Percentiles rank a stretch among this genome's conserved stretches.
Conservation (phyloP, 805 yeast genomes). For the Candida oleophila region DNA sequence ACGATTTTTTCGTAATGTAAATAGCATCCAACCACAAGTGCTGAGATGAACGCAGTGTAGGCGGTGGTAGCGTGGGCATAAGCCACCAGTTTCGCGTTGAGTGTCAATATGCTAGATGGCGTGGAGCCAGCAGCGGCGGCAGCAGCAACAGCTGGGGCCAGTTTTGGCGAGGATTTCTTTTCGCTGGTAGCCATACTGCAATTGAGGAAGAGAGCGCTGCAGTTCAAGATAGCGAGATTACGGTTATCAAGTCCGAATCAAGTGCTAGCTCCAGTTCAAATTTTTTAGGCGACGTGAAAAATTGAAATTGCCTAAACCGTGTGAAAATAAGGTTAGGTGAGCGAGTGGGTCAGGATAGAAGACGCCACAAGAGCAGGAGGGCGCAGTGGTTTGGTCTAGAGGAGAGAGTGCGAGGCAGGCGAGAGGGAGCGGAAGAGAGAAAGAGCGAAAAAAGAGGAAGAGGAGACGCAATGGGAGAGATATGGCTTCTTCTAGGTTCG, state of each 20-base stretch:
- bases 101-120: constrained; percentile 11
- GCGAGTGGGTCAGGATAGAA: not conserved
- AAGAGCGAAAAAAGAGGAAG: not conserved
- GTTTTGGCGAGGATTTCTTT: not conserved
- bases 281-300: too few species aligned
- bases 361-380: not conserved
- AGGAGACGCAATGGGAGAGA: too few species aligned
- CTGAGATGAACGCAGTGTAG: constrained; percentile 68
- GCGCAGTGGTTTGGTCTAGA: not conserved
- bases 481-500: too few species aligned
- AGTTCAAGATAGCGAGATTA: not conserved
- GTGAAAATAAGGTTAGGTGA: not conserved
- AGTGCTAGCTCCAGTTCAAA: too few species aligned
- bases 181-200: not conserved
- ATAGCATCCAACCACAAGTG: constrained; percentile 69
- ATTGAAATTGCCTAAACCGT: too few species aligned
- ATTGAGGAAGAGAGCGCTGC: not conserved
- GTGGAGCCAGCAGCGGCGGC: not conserved
- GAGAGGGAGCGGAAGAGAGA: not conserved
- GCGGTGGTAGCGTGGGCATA: constrained; percentile 74
- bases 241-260: too few species aligned
- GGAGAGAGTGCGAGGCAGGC: not conserved
- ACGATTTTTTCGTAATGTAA: constrained; percentile 89
- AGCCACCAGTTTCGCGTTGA: constrained; percentile 70
- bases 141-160: not conserved